Evolutionary conservation across 2,329 filamentous ascomycete species (phyloP), one percentile per base, ranked within the genome.

Genomic region (Cytospora piceae): DNA sequence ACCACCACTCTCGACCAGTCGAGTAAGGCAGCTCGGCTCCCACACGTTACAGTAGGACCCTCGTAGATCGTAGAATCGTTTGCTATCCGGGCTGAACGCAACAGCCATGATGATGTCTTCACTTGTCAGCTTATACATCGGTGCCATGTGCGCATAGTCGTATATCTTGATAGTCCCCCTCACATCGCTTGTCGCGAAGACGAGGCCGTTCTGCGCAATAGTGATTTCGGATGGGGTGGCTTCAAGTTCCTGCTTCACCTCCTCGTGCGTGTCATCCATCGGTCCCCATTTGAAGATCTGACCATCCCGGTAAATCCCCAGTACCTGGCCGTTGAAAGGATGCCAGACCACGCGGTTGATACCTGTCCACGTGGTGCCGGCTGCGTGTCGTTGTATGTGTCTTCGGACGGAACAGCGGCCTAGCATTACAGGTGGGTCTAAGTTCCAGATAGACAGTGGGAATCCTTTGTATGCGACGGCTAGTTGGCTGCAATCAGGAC

Each of bases 261-360:
- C 71, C 31, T 73, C 61, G 54, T 71, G 69, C 1, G 39, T 65
- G 27, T 71, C 61, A 17, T 72, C 68, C 20, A 64, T 27, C 1
- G 70, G 71, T 31, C 56, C 64, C 72, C 72, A 73, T 64, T 72
- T 72, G 63, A 74, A 73, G 22, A 73, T 66, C 37, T 64, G 49
- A 3, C 72, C 72, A 39, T 70, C 61, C 22, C 49, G 54, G 60
- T 63, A 70, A 32, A 73, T 70, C 7, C 72, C 71, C 29, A 73
- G 49, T 0, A 73, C 34, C 8, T 70, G 62, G 6, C 54, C 65
- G 29, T 53, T 62, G 27, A 69, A 67, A 2, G 72, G 71, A 65
- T 72, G 68, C 71, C 72, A 73, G 0, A 66, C 65, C 31, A 72
- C 52, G 17, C 49, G 66, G 52, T 51, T 65, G 58, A 67, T 37